Evolutionary conservation across 2,329 filamentous ascomycete species (phyloP), one percentile per base, ranked within the genome.

Genomic region (Epichloe gansuensis): DNA sequence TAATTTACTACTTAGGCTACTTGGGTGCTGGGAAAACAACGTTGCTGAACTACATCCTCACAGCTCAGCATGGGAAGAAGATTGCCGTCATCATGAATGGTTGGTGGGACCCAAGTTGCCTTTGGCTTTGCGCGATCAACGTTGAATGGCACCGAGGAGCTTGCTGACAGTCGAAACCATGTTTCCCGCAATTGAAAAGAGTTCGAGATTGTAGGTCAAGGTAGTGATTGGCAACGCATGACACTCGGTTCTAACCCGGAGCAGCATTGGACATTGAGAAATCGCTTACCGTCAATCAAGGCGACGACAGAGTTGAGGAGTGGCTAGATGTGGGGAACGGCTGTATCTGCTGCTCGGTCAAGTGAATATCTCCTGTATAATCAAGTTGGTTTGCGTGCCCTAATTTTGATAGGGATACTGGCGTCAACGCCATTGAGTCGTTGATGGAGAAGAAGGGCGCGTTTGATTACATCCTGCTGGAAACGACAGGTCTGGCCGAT

Each of bases 31-130:
- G 93, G 17, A 98, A 98, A 70, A 97, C 91, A 0, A 97, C 91
- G 0, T 71, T 97, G 34, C 75, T 98, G 54, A 97, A 98, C 67
- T 95, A 97, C 67, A 97, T 98, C 56, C 75, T 98, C 50, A 95
- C 86, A 31, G 90, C 91, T 54, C 85, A 91, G 56, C 93, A 98
- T 76, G 91, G 91, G 67, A 97, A 97, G 76, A 95, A 90, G 64
- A 93, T 98, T 67, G 93, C 93, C 11, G 93, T 98, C 13, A 97
- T 98, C 53, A 81, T 98, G 73, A 98, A 98, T 68, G 90, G 88
- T 65, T 55, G 21, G 49, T 51, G 23, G 41, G 17, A 13, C 17
- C 13, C 6, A 28, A 15, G 13, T 8, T 9, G n/a, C 11, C 8
- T n/a, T 39, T 17, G 38, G n/a, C 25, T 31, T 41, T 38, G 11